Evolutionary conservation across 2,329 filamentous ascomycete species (phyloP), one percentile per base, ranked within the genome.

Genomic region (Pleoardoris graminearum): DNA sequence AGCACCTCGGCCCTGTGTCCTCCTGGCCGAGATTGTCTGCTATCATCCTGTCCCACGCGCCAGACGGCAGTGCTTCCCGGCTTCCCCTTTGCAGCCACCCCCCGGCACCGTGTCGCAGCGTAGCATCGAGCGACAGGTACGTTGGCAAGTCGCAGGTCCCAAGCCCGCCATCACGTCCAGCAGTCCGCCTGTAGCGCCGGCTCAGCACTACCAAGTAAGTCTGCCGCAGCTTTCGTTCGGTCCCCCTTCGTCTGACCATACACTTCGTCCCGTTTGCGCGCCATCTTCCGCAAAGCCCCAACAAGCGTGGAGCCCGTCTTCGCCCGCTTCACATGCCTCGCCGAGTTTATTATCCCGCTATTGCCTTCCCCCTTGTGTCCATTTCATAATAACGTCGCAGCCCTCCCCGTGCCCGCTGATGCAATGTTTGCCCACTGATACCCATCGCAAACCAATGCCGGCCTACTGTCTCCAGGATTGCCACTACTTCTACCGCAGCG

Each of bases 401-500:
- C 45, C 39, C 35, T 25, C 50, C 60, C 54, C 57, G 42, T 59
- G 52, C 49, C 36, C 43, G 51, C 61, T 55, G 55, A 57, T 55
- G 25, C 57, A 62, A 50, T 48, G 49, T 53, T 61, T 45, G 57
- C 59, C 53, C 48, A 61, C 59, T 14, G 30, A 47, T 51, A 52
- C 51, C 47, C 57, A 57, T 49, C 49, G 55, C 57, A 77, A 76
- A 81, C 79, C 81, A 79, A 95, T 95, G 90, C 89, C 89, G 80
- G 76, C 82, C 66, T 93, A 90, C 75, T 95, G 80, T 75, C 79
- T 90, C 52, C 87, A 94, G 81, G 89, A 95, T 76, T 95, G 89
- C 69, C 90, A 95, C 74, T 95, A 95, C 78, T 95, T 96, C 78
- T 94, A 90, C 80, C 90, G 90, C 80, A 95, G 87, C 75, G 89